A percentile compares a stretch with the other conserved stretches of the same genome.
phyloP scores from a whole-genome alignment of 1,284 basidiomycete species.

The Irpex lacteus region DNA sequence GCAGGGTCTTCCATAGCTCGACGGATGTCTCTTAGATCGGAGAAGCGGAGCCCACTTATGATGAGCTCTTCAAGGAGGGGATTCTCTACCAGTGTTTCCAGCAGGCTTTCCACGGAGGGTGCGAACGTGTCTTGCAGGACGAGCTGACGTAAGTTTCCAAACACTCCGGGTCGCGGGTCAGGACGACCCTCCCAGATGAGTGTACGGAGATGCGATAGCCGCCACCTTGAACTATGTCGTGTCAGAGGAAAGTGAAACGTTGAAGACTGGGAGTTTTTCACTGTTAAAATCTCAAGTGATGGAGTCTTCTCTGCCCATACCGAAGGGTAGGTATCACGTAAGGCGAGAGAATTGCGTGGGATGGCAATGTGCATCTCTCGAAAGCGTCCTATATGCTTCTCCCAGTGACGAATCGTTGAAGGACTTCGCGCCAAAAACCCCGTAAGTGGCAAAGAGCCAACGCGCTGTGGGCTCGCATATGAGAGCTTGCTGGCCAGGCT shows the following conservation, averaged over 20 bases:
- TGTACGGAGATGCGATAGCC: neutral
- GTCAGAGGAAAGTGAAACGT: too few relatives aligned
- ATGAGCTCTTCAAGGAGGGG: neutral
- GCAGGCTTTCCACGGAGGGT: neutral
- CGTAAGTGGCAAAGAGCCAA: neutral
- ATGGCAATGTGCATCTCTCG: neutral
- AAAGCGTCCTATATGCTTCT: neutral
- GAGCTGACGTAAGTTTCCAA: neutral
- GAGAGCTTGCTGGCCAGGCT: neutral
- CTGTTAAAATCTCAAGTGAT: neutral
- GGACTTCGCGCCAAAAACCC: neutral
- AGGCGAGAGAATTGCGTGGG: too few relatives aligned
- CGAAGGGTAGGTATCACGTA: neutral
- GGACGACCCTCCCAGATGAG: neutral
- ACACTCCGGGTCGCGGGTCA: neutral
- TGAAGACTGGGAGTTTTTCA: too few relatives aligned
- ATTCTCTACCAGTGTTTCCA: neutral
- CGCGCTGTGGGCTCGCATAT: neutral
- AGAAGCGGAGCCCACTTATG: neutral
- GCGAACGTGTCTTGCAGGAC: neutral
- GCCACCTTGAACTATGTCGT: too few relatives aligned
- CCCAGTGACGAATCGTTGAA: neutral
- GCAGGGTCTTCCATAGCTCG: too few relatives aligned
- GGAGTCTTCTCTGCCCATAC: neutral
- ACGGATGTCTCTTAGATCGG: too few relatives aligned